Evolutionary conservation across 1,284 basidiomycete species (phyloP).

Genomic region (Xerocomus nothofagi): DNA sequence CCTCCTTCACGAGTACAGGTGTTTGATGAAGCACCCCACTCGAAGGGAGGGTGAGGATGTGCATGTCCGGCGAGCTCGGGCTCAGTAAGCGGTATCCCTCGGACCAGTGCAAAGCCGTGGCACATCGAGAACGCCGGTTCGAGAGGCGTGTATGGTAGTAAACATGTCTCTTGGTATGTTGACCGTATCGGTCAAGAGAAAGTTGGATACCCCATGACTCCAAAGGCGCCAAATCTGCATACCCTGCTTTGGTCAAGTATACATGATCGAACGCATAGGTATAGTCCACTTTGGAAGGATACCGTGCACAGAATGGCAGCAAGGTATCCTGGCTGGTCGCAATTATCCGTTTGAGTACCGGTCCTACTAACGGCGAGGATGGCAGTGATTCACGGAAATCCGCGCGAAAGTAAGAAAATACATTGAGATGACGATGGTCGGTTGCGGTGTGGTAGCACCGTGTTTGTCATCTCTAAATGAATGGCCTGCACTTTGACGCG

Average conservation of each 20-base stretch:
- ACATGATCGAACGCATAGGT: conserved; percentile 57
- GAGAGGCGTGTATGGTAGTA: conserved; percentile 61
- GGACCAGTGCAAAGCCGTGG: conserved; percentile 72
- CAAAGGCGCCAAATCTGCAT: conserved; percentile 68
- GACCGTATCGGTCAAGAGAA: not conserved
- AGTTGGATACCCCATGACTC: conserved; percentile 79
- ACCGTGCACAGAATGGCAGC: conserved; percentile 63
- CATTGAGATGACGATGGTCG: conserved; percentile 71
- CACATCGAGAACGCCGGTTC: conserved; percentile 58
- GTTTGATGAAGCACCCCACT: conserved; percentile 40
- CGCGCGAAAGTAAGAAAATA: conserved; percentile 86
- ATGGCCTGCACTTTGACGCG: conserved; percentile 24
- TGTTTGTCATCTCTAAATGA: conserved; percentile 23
- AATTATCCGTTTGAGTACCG: conserved; percentile 33
- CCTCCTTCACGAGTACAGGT: conserved; percentile 75
- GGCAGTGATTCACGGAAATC: conserved; percentile 39
- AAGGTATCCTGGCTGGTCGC: conserved; percentile 66
- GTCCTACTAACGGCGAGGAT: conserved; percentile 5
- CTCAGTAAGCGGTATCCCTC: conserved; percentile 39
- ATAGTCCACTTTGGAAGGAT: conserved; percentile 69
- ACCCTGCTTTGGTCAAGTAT: conserved; percentile 66
- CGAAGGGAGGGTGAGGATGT: conserved; percentile 77
- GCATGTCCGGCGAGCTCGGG: conserved; percentile 44
- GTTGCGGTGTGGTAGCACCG: conserved; percentile 66
- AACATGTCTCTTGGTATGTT: not conserved